Evolutionary conservation across 2,329 filamentous ascomycete species (phyloP).

Genomic region (Fusarium sp.): DNA sequence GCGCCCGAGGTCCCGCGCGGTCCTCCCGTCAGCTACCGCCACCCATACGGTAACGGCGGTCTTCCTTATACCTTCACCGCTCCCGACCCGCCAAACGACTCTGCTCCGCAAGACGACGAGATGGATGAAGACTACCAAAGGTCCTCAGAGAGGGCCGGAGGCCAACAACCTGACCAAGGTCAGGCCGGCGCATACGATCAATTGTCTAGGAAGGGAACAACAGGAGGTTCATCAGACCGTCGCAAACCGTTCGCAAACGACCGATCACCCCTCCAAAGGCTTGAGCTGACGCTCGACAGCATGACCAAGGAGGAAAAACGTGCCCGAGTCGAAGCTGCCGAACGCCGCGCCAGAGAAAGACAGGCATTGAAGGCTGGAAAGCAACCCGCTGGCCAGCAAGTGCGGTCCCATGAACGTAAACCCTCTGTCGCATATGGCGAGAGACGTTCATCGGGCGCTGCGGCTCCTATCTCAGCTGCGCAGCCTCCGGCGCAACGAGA

Average conservation of each 20-base stretch:
- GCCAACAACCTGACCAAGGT: conserved; percentile 33
- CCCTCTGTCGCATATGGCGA: conserved; percentile 30
- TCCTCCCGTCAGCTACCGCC: conserved; percentile 67
- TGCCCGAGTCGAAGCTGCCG: conserved; percentile 83
- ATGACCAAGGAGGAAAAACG: conserved; percentile 97
- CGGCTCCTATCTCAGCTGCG: conserved; percentile 25
- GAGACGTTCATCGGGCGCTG: conserved; percentile 27
- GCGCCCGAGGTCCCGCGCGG: conserved; percentile 71
- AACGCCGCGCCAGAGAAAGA: conserved; percentile 75
- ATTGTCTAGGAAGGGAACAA: conserved; percentile 54
- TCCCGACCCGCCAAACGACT: conserved; percentile 24
- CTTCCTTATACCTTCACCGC: conserved; percentile 41
- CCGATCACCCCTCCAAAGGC: conserved; percentile 89
- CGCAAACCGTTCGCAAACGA: conserved; percentile 77
- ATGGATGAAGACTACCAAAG: conserved; percentile 46
- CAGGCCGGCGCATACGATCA: conserved; percentile 37
- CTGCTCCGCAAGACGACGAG: conserved; percentile 32
- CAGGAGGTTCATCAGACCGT: conserved; percentile 55
- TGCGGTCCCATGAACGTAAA: conserved; percentile 42
- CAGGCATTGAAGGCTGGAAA: conserved; percentile 55
- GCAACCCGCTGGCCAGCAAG: conserved; percentile 35
- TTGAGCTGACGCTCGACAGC: conserved; percentile 89
- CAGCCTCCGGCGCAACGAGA: conserved; percentile 31
- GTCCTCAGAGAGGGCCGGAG: conserved; percentile 34
- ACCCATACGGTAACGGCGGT: conserved; percentile 54